Conservation (phyloP, 371 early-diverging fungal species). For the Lichtheimia ramosa region DNA sequence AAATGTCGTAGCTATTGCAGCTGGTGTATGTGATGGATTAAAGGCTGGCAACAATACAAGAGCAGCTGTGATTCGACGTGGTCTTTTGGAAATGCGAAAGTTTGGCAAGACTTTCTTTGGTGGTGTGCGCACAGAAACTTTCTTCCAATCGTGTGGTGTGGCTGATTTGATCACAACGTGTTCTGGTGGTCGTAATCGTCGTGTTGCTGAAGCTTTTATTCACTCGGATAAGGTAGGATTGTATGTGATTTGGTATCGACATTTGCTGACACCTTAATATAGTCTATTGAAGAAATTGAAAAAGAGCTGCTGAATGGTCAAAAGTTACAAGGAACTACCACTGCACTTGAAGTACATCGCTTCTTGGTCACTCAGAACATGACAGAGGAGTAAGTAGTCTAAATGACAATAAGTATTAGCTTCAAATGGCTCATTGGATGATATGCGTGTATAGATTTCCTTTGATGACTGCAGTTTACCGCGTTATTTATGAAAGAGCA, state of each 20-base stretch:
- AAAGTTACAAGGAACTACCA: constrained; percentile 97
- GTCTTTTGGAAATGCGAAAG: constrained; percentile 94
- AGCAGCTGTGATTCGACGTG: constrained; percentile 95
- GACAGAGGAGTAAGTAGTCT: constrained; percentile 32
- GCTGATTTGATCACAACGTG: constrained; percentile 91
- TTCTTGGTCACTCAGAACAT: constrained; percentile 68
- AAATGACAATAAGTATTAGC: neutral
- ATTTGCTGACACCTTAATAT: neutral
- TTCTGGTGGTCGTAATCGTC: constrained; percentile 91
- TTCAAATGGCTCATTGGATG: neutral
- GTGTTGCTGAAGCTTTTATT: constrained; percentile 85
- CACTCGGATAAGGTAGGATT: constrained; percentile 62
- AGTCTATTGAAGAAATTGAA: constrained; percentile 85
- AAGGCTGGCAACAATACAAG: constrained; percentile 91
- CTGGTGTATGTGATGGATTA: constrained; percentile 90
- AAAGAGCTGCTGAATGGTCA: constrained; percentile 90
- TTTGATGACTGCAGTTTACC: constrained; percentile 84
- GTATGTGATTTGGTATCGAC: neutral
- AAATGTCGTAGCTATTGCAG: constrained; percentile 96
- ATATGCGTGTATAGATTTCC: constrained; percentile 69
- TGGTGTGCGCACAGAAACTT: constrained; percentile 84
- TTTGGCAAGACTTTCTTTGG: constrained; percentile 82
- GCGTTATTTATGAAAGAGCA: constrained; percentile 76
- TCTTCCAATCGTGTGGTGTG: constrained; percentile 86
- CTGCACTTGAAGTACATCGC: constrained; percentile 84